Evolutionary conservation across 2,329 filamentous ascomycete species (phyloP), one percentile per base, ranked within the genome.

Genomic region (Neonectria neomacrospora): DNA sequence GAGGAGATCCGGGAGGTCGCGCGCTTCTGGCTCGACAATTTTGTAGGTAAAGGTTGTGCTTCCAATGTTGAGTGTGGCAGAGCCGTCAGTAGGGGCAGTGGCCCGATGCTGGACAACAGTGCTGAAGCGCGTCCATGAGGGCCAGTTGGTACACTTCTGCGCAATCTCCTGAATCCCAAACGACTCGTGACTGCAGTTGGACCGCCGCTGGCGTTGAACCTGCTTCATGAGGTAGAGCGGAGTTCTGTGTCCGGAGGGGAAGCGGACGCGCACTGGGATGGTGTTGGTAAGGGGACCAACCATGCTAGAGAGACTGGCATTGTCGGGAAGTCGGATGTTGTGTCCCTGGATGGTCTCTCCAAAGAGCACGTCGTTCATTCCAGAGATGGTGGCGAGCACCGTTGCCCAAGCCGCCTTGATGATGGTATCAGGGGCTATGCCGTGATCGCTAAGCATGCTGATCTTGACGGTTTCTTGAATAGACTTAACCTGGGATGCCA

Each of bases 331-430:
- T 2, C 75, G 72, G 1, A 81, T 70, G 61, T 83, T 81, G 20
- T 83, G 82, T 1, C 82, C 82, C 11, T 83, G 81, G 14, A 86
- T 77, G 3, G 83, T 74, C 68, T 87, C 83, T 8, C 86, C 87
- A 59, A 88, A 88, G 3, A 88, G 79, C 7, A 89, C 80, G 44
- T 89, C 86, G 6, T 80, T 75, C 0, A 73, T 77, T 0, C 79
- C 81, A 0, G 84, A 82, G 10, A 87, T 74, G 23, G 80, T 83
- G 0, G 84, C 82, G 7, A 89, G 79, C 0, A 85, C 81, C 63
- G 85, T 81, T 1, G 85, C 82, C 86, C 87, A 89, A 0, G 86
- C 86, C 0, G 85, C 82, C 71, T 87, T 87, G 34, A 88, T 77
- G 3, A 88, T 80, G 0, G 83, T 82, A 61, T 85, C 83, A 39